These are phyloP conservation scores for Diaporthe longicolla DNA, from an alignment of 2,329 filamentous ascomycete species.

Conservation along the genomic window DNA sequence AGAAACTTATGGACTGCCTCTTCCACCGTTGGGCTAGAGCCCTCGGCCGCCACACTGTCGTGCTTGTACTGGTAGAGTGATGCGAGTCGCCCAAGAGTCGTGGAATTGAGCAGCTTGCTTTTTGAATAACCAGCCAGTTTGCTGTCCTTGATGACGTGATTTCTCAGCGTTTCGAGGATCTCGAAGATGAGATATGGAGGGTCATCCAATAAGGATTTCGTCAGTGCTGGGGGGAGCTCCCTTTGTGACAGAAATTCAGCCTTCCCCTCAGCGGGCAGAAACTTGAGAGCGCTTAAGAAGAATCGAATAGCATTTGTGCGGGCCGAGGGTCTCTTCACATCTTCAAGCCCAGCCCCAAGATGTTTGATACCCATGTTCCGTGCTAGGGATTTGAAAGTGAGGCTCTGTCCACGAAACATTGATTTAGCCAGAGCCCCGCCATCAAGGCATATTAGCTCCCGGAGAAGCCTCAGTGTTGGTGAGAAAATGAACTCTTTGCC, in stretches of 20 bases:
- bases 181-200: conserved; percentile 81
- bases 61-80: conserved; percentile 77
- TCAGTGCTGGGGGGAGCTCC: conserved; percentile 77
- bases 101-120: conserved; percentile 80
- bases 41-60: conserved; percentile 54
- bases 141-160: conserved; percentile 80
- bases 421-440: conserved; percentile 84
- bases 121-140: conserved; percentile 82
- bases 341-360: conserved; percentile 71
- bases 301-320: conserved; percentile 88
- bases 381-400: conserved; percentile 84
- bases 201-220: conserved; percentile 84
- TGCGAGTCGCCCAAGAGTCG: conserved; percentile 79
- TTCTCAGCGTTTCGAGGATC: conserved; percentile 78
- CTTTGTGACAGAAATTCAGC: conserved; percentile 85
- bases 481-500: conserved; percentile 90
- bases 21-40: conserved; percentile 67
- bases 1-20: conserved; percentile 83
- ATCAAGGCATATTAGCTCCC: conserved; percentile 88
- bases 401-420: conserved; percentile 83
- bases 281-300: conserved; percentile 82
- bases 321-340: conserved; percentile 80
- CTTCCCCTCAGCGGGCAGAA: conserved; percentile 83
- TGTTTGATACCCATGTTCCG: conserved; percentile 83
- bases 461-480: conserved; percentile 86